Evolutionary conservation across 2,329 filamentous ascomycete species (phyloP).

Genomic region (Nannizzia gypsea): DNA sequence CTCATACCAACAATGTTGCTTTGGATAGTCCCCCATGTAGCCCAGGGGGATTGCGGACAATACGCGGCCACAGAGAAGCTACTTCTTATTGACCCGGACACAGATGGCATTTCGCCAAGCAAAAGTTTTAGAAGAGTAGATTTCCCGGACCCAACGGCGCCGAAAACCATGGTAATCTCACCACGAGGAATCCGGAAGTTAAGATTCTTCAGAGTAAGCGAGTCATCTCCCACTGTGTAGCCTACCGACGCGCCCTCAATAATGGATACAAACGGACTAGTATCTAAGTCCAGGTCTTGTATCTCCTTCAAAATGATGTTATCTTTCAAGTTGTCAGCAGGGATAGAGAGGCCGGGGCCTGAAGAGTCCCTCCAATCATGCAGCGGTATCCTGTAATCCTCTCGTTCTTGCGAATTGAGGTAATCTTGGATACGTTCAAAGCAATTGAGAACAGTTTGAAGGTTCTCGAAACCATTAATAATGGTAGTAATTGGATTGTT

Average conservation of each 20-base stretch:
- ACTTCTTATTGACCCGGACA: not conserved
- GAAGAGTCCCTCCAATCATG: not conserved
- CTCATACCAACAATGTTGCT: constrained; percentile 41
- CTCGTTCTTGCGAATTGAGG: not conserved
- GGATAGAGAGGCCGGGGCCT: not conserved
- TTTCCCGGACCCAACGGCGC: constrained; percentile 13
- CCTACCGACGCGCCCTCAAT: not conserved
- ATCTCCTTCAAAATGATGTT: not conserved
- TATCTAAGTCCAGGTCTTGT: not conserved
- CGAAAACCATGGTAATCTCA: constrained; percentile 8
- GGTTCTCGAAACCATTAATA: not conserved
- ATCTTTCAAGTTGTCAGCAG: not conserved
- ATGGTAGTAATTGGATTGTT: not conserved
- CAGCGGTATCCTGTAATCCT: not conserved
- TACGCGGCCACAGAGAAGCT: not conserved
- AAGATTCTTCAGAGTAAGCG: constrained; percentile 2
- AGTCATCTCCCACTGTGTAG: not conserved
- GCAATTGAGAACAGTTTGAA: not conserved
- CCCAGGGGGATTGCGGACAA: constrained; percentile 4
- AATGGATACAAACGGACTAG: not conserved
- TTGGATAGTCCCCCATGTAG: constrained; percentile 2
- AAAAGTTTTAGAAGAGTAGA: constrained; percentile 6
- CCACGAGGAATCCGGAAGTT: constrained; percentile 1
- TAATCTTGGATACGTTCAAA: constrained; percentile 2
- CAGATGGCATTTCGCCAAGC: not conserved